A percentile compares a stretch with the other conserved stretches of the same genome.
These are phyloP conservation scores for Sclerotinia spermophila DNA, from an alignment of 2,329 filamentous ascomycete genomes.

Conservation along the genomic window DNA sequence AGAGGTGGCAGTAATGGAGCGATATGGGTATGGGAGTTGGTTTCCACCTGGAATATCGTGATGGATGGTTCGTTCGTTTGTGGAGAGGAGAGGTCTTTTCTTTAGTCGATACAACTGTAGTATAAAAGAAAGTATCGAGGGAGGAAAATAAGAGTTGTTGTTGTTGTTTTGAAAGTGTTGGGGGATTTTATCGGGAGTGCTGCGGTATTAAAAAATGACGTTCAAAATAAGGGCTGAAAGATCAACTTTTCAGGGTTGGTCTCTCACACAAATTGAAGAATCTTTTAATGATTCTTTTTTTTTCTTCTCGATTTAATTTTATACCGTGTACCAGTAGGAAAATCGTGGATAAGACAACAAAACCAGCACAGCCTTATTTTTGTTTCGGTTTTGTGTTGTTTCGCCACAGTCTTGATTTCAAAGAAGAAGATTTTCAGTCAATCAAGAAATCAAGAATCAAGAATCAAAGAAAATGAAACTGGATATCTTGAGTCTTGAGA, in stretches of 20 bases:
- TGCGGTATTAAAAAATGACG: slow-evolving; percentile 10
- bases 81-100: neutral
- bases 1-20: neutral
- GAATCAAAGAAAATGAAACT: neutral
- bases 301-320: no score
- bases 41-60: neutral
- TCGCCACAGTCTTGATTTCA: neutral
- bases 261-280: neutral
- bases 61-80: neutral
- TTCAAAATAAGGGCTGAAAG: neutral
- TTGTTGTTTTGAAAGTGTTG: neutral
- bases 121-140: neutral
- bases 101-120: neutral
- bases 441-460: neutral
- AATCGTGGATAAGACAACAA: no score
- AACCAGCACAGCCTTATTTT: neutral
- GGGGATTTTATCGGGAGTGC: neutral
- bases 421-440: neutral
- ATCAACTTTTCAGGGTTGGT: neutral
- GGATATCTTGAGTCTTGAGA: no score
- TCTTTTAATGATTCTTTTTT: no score
- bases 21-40: neutral
- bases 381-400: neutral
- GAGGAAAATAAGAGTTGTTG: neutral
- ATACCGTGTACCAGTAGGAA: no score